These are phyloP conservation scores for Eucalyptus cladocalyx DNA, from an alignment of 345 rosid genomes.

Conservation along the genomic window DNA sequence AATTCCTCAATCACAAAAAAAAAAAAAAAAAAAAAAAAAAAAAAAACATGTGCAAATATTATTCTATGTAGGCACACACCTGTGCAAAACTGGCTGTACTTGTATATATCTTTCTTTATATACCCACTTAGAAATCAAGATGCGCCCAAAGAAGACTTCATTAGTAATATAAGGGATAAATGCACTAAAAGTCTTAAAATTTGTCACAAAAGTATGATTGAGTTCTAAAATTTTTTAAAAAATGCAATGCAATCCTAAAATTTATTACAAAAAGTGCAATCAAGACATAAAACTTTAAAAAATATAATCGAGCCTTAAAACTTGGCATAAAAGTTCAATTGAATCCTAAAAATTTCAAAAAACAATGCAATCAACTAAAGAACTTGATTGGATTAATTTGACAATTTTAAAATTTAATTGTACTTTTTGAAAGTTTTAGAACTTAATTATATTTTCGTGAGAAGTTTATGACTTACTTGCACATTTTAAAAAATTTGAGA, in stretches of 20 bases:
- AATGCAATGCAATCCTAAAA: fast-evolving
- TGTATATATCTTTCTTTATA: background rate
- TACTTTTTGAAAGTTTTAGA: fast-evolving
- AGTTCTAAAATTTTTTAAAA: too few species aligned
- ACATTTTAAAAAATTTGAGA: too few species aligned
- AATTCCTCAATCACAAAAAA: too few species aligned
- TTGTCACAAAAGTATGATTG: fast-evolving
- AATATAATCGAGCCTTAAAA: fast-evolving
- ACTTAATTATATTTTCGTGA: fast-evolving
- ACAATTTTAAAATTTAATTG: fast-evolving
- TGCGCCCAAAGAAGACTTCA: background rate
- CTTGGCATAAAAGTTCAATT: fast-evolving
- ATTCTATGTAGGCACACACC: background rate
- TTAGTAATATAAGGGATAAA: background rate
- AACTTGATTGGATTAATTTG: fast-evolving
- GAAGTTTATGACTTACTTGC: fast-evolving
- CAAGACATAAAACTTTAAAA: fast-evolving
- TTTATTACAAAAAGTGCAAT: fast-evolving
- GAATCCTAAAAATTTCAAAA: fast-evolving
- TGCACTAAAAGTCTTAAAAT: fast-evolving
- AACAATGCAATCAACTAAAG: too few species aligned
- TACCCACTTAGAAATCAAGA: background rate
- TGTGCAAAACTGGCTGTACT: fast-evolving
- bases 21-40: too few species aligned
- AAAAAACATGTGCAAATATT: background rate